A percentile compares a stretch with the other conserved stretches of the same genome.
Evolutionary conservation across 495 filamentous ascomycete genomes (phyloP).

Genomic region (Aspergillus incahuasiensis): DNA sequence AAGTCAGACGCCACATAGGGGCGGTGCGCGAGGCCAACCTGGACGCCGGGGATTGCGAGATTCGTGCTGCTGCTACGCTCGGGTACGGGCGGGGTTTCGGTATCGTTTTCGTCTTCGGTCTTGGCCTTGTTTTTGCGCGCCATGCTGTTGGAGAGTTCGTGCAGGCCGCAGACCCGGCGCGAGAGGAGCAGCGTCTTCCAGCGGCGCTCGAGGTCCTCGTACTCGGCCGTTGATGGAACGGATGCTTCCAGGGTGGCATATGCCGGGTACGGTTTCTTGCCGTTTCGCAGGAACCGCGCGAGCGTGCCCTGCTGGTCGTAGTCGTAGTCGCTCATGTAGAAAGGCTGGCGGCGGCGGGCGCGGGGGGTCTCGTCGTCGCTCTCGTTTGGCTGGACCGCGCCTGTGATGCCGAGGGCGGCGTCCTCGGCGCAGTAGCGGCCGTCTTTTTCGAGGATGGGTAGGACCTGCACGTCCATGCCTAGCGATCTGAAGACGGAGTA

Average conservation of each 20-base stretch:
- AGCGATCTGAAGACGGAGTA: conserved; percentile 23
- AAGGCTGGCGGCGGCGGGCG: too few relatives aligned
- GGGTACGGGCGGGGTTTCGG: too few relatives aligned
- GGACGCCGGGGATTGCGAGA: background rate
- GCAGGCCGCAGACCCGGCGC: conserved; percentile 10
- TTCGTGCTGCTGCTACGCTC: too few relatives aligned
- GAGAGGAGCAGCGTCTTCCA: conserved; percentile 15
- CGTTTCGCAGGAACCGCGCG: background rate
- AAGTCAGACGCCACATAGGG: background rate
- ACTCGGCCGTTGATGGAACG: background rate
- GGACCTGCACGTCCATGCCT: conserved; percentile 12
- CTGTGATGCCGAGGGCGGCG: background rate
- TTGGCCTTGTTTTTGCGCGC: too few relatives aligned
- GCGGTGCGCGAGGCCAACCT: background rate
- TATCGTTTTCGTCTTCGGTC: too few relatives aligned
- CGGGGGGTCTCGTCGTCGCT: background rate
- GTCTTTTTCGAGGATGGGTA: conserved; percentile 13
- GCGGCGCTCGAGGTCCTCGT: conserved; percentile 9
- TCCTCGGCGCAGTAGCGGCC: background rate
- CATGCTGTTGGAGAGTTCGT: background rate
- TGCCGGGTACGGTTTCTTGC: background rate
- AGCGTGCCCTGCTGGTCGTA: background rate
- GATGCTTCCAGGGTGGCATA: background rate
- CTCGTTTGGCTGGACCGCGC: background rate
- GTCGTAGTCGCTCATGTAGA: background rate